Percentiles rank a stretch among this genome's conserved stretches.
These are phyloP conservation scores for Xerocomellus dryophilus DNA, from an alignment of 768 basidiomycete genomes.

Conservation along the genomic window DNA sequence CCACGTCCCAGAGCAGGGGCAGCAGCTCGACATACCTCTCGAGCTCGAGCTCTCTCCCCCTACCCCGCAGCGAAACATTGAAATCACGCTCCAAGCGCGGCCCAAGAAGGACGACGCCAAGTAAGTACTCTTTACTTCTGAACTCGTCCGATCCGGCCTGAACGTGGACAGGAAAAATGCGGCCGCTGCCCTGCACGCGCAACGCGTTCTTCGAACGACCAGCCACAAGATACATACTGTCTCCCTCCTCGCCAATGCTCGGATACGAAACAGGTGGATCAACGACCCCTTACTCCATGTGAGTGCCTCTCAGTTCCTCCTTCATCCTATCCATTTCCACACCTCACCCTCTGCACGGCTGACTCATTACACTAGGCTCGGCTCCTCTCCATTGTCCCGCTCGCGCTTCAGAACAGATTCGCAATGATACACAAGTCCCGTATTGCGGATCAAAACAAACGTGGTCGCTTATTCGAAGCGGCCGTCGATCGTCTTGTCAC, in stretches of 20 bases:
- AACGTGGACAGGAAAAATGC: slow-evolving; percentile 43
- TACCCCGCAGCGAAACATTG: slow-evolving; percentile 49
- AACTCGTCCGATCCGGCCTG: slow-evolving; percentile 16
- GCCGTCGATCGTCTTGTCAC: slow-evolving; percentile 68
- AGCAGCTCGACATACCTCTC: slow-evolving; percentile 16
- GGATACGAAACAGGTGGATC: slow-evolving; percentile 76
- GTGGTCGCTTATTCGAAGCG: slow-evolving; percentile 85
- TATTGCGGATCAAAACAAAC: slow-evolving; percentile 73
- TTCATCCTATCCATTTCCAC: background rate
- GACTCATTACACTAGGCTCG: slow-evolving; percentile 59
- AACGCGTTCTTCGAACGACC: slow-evolving; percentile 71
- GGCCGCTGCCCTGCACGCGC: slow-evolving; percentile 48
- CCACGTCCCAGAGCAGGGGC: slow-evolving; percentile 42
- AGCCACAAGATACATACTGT: slow-evolving; percentile 90
- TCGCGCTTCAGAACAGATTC: slow-evolving; percentile 78
- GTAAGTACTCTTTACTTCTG: slow-evolving; percentile 36
- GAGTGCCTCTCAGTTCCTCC: slow-evolving; percentile 25
- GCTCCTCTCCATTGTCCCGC: slow-evolving; percentile 81
- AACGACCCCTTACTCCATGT: slow-evolving; percentile 85
- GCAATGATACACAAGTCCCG: slow-evolving; percentile 75
- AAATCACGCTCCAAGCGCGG: slow-evolving; percentile 65
- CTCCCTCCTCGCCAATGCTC: slow-evolving; percentile 70
- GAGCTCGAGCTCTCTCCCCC: slow-evolving; percentile 27
- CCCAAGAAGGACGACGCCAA: slow-evolving; percentile 40
- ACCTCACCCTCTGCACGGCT: background rate